Percentiles rank a stretch among this genome's conserved stretches.
phyloP scores from a whole-genome alignment of 352 stramenopile genomes.

The Thraustochytrium sp. region DNA sequence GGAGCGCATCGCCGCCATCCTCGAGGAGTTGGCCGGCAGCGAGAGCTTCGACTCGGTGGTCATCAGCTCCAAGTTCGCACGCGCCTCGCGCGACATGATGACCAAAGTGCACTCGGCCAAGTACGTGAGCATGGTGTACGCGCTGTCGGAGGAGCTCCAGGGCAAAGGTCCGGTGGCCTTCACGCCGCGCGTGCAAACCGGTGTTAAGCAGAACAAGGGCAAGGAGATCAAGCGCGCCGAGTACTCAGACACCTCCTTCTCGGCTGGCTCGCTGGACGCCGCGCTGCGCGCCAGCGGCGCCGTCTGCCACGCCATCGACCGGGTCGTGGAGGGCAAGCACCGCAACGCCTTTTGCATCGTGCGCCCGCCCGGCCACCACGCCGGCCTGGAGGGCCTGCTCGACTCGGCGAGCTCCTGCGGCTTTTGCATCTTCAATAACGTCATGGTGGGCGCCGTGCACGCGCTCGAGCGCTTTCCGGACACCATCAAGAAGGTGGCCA shows the following conservation, averaged over 20 bases:
- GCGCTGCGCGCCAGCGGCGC: slow-evolving; percentile 68
- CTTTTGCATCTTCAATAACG: slow-evolving; percentile 95
- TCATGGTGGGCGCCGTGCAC: slow-evolving; percentile 84
- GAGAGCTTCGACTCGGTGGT: slow-evolving; percentile 53
- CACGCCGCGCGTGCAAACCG: slow-evolving; percentile 59
- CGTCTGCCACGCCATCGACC: slow-evolving; percentile 72
- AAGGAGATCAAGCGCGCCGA: slow-evolving; percentile 49
- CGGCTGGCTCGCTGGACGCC: slow-evolving; percentile 65
- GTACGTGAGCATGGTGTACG: slow-evolving; percentile 80
- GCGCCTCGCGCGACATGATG: slow-evolving; percentile 65
- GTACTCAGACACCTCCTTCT: slow-evolving; percentile 70
- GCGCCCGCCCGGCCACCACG: slow-evolving; percentile 74
- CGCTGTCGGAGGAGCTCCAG: not conserved
- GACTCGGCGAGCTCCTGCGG: slow-evolving; percentile 59
- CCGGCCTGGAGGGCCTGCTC: slow-evolving; percentile 53
- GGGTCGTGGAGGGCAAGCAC: slow-evolving; percentile 51
- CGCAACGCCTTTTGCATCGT: slow-evolving; percentile 80
- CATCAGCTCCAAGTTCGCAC: slow-evolving; percentile 65
- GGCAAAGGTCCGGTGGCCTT: slow-evolving; percentile 54
- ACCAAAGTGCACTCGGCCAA: slow-evolving; percentile 70
- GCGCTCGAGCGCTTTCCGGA: slow-evolving; percentile 70
- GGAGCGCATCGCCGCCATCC: slow-evolving; percentile 68
- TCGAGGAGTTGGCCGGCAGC: slow-evolving; percentile 52
- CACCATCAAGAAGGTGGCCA: slow-evolving; percentile 73
- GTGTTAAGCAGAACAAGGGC: slow-evolving; percentile 44